phyloP scores from a whole-genome alignment of 371 early-diverging fungal species.

The Syncephalastrum monosporum region DNA sequence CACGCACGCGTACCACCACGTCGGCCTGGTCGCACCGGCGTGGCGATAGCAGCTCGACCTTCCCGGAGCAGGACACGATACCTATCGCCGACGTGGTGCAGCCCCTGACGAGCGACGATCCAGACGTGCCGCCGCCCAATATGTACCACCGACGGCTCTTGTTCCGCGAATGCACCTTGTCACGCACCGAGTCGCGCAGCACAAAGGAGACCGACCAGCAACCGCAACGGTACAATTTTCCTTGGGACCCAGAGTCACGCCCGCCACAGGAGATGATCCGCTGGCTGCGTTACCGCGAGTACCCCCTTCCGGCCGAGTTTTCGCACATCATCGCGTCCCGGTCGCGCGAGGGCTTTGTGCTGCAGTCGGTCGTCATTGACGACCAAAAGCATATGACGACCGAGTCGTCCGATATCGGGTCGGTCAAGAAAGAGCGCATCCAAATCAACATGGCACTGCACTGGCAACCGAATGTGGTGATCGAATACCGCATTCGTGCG shows the following conservation, averaged over 20 bases:
- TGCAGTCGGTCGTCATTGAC: slow-evolving; percentile 62
- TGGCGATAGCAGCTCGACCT: too few relatives aligned
- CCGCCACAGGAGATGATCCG: slow-evolving; percentile 81
- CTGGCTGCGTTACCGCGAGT: slow-evolving; percentile 73
- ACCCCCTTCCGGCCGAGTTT: slow-evolving; percentile 65
- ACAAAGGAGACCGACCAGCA: slow-evolving; percentile 4
- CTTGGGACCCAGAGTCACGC: slow-evolving; percentile 80
- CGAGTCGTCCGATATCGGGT: slow-evolving; percentile 23
- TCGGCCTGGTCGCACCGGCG: too few relatives aligned
- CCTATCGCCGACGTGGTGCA: too few relatives aligned
- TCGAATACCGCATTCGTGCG: slow-evolving; percentile 78
- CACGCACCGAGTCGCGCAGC: slow-evolving; percentile 7
- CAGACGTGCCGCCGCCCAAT: slow-evolving; percentile 21
- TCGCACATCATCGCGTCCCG: slow-evolving; percentile 77
- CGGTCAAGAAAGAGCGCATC: slow-evolving; percentile 55
- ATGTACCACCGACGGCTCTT: slow-evolving; percentile 29
- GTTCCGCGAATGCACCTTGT: slow-evolving; percentile 30
- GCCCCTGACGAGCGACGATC: slow-evolving; percentile 5
- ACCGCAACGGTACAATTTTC: slow-evolving; percentile 57
- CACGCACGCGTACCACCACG: too few relatives aligned
- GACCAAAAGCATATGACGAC: slow-evolving; percentile 24
- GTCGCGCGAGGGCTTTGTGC: slow-evolving; percentile 83
- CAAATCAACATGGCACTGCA: slow-evolving; percentile 69
- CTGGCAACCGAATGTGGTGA: slow-evolving; percentile 88
- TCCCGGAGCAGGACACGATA: too few relatives aligned